These are phyloP conservation scores for Crucibulum parvulum DNA, from an alignment of 1,284 basidiomycete species.

Conservation along the genomic window DNA sequence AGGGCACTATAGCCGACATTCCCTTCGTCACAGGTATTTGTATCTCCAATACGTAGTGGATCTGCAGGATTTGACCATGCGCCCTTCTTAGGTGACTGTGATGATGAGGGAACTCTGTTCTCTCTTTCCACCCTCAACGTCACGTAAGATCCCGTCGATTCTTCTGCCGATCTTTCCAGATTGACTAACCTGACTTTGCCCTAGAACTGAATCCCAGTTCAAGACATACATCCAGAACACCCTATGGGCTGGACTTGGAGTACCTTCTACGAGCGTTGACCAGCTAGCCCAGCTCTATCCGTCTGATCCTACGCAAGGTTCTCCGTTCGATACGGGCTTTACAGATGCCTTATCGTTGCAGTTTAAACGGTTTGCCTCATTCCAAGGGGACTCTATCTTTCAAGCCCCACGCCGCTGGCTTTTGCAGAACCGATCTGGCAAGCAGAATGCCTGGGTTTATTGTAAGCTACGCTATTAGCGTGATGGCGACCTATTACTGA, in stretches of 20 bases:
- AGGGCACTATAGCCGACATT: conserved; percentile 25
- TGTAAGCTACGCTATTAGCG: conserved; percentile 28
- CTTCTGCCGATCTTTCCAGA: background rate
- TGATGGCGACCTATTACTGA: background rate
- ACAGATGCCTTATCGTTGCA: conserved; percentile 38
- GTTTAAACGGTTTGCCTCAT: conserved; percentile 54
- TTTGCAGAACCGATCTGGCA: conserved; percentile 42
- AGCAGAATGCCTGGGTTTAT: conserved; percentile 54
- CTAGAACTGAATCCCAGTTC: conserved; percentile 43
- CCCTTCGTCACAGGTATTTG: conserved; percentile 25
- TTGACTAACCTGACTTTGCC: background rate
- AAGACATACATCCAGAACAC: conserved; percentile 36
- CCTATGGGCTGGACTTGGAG: conserved; percentile 8
- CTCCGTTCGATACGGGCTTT: conserved; percentile 27
- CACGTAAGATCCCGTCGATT: conserved; percentile 34
- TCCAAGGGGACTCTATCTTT: conserved; percentile 55
- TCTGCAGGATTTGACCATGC: background rate
- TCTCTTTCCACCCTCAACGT: conserved; percentile 47
- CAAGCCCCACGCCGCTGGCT: conserved; percentile 55
- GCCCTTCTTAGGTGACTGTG: conserved; percentile 43
- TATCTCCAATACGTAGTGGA: background rate
- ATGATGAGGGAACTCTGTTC: conserved; percentile 62
- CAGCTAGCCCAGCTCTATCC: conserved; percentile 6
- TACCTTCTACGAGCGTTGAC: conserved; percentile 4
- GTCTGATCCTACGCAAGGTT: conserved; percentile 22